These are phyloP conservation scores for Chytriomyces confervae DNA, from an alignment of 192 early-diverging fungal species.

Conservation along the genomic window DNA sequence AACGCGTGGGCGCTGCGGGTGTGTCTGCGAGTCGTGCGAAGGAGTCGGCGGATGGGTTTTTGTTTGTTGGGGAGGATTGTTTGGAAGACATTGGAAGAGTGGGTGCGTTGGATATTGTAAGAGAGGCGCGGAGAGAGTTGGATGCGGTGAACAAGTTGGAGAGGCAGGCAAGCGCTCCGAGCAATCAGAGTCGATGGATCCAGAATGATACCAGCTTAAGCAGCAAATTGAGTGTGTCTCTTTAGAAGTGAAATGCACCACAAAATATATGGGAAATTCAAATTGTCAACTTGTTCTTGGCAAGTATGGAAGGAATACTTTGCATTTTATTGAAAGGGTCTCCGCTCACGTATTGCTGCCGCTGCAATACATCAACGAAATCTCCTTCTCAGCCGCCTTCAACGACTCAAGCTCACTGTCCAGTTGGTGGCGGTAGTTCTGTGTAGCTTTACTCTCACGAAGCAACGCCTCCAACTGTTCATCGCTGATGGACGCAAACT, in stretches of 20 bases:
- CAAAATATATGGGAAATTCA: not conserved
- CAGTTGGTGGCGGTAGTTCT: not conserved
- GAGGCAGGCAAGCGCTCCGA: not conserved
- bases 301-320: no score
- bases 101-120: conserved; percentile 23
- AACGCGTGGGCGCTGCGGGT: not conserved
- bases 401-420: not conserved
- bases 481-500: not conserved
- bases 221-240: not conserved
- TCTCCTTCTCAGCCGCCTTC: conserved; percentile 7
- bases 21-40: not conserved
- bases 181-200: no score
- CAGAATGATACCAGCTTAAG: no score
- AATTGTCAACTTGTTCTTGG: no score
- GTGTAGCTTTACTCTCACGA: not conserved
- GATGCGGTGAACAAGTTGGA: conserved; percentile 9
- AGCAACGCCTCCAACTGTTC: not conserved
- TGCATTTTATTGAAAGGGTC: no score
- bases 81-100: conserved; percentile 11
- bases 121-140: conserved; percentile 23
- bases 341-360: no score
- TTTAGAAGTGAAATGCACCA: not conserved
- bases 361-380: not conserved
- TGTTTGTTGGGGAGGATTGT: conserved; percentile 12
- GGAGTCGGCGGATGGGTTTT: conserved; percentile 12